phyloP scores from a whole-genome alignment of 2,329 filamentous ascomycete species.

The Coleophoma crateriformis region DNA sequence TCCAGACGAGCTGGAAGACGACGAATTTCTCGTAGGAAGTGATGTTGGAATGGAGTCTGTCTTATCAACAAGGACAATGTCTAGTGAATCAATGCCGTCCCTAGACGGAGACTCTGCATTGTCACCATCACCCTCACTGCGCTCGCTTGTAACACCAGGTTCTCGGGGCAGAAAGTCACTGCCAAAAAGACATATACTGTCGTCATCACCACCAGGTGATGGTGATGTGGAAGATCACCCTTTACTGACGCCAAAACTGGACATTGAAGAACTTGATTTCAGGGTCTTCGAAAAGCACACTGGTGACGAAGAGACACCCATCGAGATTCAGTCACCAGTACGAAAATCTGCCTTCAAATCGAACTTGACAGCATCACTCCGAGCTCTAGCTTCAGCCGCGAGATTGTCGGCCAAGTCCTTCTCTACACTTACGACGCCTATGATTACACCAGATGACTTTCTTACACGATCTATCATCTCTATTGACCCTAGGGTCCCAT shows the following conservation, averaged over 20 bases:
- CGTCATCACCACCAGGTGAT: constrained; percentile 37
- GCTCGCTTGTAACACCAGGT: constrained; percentile 21
- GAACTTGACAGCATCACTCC: constrained; percentile 61
- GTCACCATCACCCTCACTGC: constrained; percentile 21
- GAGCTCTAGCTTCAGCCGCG: constrained; percentile 39
- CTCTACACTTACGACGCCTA: constrained; percentile 55
- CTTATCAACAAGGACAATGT: constrained; percentile 49
- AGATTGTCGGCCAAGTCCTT: constrained; percentile 58
- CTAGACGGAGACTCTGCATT: constrained; percentile 45
- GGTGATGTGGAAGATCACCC: constrained; percentile 47
- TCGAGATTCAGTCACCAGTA: constrained; percentile 8
- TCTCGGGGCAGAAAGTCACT: constrained; percentile 34
- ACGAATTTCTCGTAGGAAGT: constrained; percentile 35
- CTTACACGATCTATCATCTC: constrained; percentile 63
- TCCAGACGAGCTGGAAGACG: constrained; percentile 50
- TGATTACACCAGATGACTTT: constrained; percentile 61
- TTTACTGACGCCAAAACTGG: constrained; percentile 33
- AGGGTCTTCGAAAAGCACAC: constrained; percentile 33
- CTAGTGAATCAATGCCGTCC: constrained; percentile 57
- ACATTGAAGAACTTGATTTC: constrained; percentile 42
- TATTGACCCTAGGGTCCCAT: constrained; percentile 60
- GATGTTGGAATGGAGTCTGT: constrained; percentile 48
- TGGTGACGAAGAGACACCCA: constrained; percentile 9
- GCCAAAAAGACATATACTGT: constrained; percentile 47
- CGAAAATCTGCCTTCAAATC: constrained; percentile 54